phyloP scores from a whole-genome alignment of 495 filamentous ascomycete species.

The Penicillium maclennaniae region DNA sequence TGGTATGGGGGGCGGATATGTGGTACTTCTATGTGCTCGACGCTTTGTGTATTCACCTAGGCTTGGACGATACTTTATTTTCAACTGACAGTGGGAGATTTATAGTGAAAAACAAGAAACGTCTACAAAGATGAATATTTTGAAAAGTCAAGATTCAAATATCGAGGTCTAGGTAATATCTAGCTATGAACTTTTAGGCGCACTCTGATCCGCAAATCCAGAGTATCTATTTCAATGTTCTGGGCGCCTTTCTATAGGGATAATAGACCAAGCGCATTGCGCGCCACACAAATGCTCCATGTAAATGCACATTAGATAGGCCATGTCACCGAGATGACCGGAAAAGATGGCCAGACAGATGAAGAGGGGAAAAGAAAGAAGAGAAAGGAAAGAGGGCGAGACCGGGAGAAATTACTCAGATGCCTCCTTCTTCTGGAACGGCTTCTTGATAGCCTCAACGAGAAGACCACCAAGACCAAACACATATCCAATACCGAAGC shows the following conservation, averaged over 20 bases:
- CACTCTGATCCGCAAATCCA: not conserved
- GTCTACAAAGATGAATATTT: not conserved
- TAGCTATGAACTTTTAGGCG: not conserved
- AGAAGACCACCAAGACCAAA: constrained; percentile 50
- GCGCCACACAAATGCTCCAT: constrained; percentile 16
- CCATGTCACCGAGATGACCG: not conserved
- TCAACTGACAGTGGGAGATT: too few relatives aligned
- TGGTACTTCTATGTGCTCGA: constrained; percentile 47
- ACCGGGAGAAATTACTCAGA: constrained; percentile 3
- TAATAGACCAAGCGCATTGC: not conserved
- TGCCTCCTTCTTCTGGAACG: constrained; percentile 30
- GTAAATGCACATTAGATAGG: constrained; percentile 25
- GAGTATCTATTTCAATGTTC: not conserved
- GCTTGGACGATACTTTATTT: too few relatives aligned
- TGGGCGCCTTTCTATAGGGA: not conserved
- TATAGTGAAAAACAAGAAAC: not conserved
- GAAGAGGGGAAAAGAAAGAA: not conserved
- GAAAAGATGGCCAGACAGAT: not conserved
- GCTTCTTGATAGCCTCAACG: constrained; percentile 36
- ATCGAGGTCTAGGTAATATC: not conserved
- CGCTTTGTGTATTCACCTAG: too few relatives aligned
- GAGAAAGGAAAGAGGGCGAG: not conserved
- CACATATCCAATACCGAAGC: constrained; percentile 62
- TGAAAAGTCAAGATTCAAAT: too few relatives aligned
- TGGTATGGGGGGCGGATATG: constrained; percentile 24